Evolutionary conservation across 2,329 filamentous ascomycete genomes (phyloP).

Genomic region (Fusarium sp.): DNA sequence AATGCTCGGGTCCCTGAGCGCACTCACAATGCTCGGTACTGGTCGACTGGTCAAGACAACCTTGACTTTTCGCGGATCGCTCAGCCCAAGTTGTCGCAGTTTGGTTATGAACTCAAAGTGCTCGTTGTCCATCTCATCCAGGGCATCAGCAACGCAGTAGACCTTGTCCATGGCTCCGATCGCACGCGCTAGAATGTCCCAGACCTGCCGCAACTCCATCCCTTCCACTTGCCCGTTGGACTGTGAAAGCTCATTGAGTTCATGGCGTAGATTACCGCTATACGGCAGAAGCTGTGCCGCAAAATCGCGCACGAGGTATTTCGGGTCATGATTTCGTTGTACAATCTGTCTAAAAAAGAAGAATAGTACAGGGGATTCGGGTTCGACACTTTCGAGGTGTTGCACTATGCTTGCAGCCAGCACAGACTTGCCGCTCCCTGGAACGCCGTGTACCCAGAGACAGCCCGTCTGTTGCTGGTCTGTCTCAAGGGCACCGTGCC

Average conservation of each 20-base stretch:
- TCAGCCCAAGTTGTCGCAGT: conserved; percentile 52
- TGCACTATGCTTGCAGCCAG: conserved; percentile 48
- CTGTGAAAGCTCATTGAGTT: conserved; percentile 8
- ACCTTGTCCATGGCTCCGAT: conserved; percentile 32
- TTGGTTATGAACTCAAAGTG: conserved; percentile 51
- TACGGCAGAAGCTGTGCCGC: conserved; percentile 52
- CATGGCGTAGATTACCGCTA: conserved; percentile 50
- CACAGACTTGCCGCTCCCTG: conserved; percentile 58
- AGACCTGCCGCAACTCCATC: background rate
- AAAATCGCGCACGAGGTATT: conserved; percentile 54
- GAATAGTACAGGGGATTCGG: conserved; percentile 50
- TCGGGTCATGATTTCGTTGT: conserved; percentile 52
- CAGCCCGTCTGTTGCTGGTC: conserved; percentile 1
- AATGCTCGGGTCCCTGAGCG: conserved; percentile 45
- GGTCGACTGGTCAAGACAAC: conserved; percentile 62
- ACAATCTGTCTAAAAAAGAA: conserved; percentile 60
- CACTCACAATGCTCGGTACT: conserved; percentile 47
- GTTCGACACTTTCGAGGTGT: background rate
- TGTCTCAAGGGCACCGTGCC: conserved; percentile 1
- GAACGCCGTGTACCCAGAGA: conserved; percentile 49
- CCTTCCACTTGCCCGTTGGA: background rate
- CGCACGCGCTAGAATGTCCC: background rate
- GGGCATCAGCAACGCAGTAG: conserved; percentile 60
- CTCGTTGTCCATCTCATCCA: conserved; percentile 63
- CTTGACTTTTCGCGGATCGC: conserved; percentile 54